These are phyloP conservation scores for Stramenopiles sp. DNA, from an alignment of 352 stramenopile species.

Conservation along the genomic window DNA sequence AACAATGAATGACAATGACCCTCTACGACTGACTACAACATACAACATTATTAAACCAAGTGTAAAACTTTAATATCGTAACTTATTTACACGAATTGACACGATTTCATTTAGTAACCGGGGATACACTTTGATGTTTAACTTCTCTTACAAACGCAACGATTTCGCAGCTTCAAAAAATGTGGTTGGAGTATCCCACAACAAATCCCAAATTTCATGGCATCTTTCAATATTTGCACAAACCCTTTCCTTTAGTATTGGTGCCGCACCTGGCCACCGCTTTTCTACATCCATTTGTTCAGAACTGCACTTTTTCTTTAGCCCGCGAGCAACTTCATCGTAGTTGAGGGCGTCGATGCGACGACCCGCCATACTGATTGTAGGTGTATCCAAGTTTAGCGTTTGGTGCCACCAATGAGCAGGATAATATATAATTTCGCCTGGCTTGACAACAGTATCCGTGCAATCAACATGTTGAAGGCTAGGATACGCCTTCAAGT, in stretches of 20 bases:
- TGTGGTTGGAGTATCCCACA: constrained; percentile 2
- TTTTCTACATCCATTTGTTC: not conserved
- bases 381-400: constrained; percentile 20
- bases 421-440: constrained; percentile 21
- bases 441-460: constrained; percentile 14
- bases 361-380: constrained; percentile 16
- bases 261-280: not conserved
- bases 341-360: constrained; percentile 14
- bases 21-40: too few relatives aligned
- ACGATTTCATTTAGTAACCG: too few relatives aligned
- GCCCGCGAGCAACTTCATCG: constrained; percentile 11
- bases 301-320: constrained; percentile 15
- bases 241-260: not conserved
- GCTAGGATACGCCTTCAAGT: not conserved
- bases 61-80: too few relatives aligned
- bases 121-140: too few relatives aligned
- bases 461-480: constrained; percentile 7
- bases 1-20: too few relatives aligned
- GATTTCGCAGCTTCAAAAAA: constrained; percentile 9
- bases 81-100: too few relatives aligned
- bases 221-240: not conserved
- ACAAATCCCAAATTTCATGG: not conserved
- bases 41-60: too few relatives aligned
- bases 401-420: constrained; percentile 23
- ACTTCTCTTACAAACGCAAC: too few relatives aligned